A percentile compares a stretch with the other conserved stretches of the same genome.
These are phyloP conservation scores for Nematodospora anomalae DNA, from an alignment of 1,139 yeast genomes.

Conservation along the genomic window DNA sequence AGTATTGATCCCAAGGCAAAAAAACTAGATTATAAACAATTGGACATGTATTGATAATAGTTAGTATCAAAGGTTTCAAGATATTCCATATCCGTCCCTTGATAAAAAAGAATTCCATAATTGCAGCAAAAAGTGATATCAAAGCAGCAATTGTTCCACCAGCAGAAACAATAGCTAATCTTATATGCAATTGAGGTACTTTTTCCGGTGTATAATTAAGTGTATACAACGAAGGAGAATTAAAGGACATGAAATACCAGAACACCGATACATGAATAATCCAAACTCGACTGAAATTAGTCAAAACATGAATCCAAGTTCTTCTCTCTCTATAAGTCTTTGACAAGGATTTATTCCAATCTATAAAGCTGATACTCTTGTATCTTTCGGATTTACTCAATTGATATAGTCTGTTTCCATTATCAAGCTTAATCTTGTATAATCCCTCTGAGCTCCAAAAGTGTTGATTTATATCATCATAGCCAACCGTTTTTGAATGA, in stretches of 20 bases:
- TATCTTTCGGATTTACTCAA: slow-evolving; percentile 49
- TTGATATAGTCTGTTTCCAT: slow-evolving; percentile 46
- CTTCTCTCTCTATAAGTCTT: slow-evolving; percentile 76
- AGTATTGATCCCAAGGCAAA: slow-evolving; percentile 51
- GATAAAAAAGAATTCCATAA: slow-evolving; percentile 63
- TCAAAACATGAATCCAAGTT: slow-evolving; percentile 74
- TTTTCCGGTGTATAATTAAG: slow-evolving; percentile 45
- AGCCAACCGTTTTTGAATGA: slow-evolving; percentile 72
- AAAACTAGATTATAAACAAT: slow-evolving; percentile 58
- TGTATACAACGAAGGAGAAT: slow-evolving; percentile 77
- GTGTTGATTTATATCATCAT: slow-evolving; percentile 82
- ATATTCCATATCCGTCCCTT: slow-evolving; percentile 71
- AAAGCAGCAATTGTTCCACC: slow-evolving; percentile 74
- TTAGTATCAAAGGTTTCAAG: slow-evolving; percentile 42
- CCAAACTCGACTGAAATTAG: slow-evolving; percentile 84
- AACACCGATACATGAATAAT: slow-evolving; percentile 72
- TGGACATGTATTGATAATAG: slow-evolving; percentile 57
- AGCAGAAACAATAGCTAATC: slow-evolving; percentile 43
- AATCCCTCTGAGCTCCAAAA: slow-evolving; percentile 79
- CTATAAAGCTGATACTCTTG: slow-evolving; percentile 43
- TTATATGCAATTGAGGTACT: slow-evolving; percentile 13
- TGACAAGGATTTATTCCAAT: slow-evolving; percentile 64
- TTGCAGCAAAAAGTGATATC: slow-evolving; percentile 60
- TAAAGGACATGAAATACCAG: slow-evolving; percentile 81
- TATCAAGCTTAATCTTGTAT: slow-evolving; percentile 42